Percentiles rank a stretch among this genome's conserved stretches.
Conservation (phyloP, 257 asterid genomes). For the Thymus quinquecostatus region DNA sequence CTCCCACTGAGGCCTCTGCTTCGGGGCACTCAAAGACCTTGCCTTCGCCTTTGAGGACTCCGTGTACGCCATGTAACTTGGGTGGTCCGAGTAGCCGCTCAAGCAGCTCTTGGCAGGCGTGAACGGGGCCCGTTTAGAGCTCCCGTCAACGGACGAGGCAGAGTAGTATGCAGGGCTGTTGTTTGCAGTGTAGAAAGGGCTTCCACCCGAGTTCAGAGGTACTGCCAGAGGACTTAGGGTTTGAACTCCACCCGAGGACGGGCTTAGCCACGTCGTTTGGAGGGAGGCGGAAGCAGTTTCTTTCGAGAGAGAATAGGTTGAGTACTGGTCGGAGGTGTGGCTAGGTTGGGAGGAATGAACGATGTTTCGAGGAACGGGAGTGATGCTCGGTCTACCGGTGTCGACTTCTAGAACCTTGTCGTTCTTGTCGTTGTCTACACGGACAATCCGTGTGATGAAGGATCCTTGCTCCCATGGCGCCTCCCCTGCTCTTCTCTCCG, state of each 20-base stretch:
- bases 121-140: conserved; percentile 43
- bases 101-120: conserved; percentile 70
- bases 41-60: conserved; percentile 81
- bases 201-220: conserved; percentile 32
- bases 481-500: conserved; percentile 24
- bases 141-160: conserved; percentile 44
- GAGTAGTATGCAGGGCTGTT: conserved; percentile 62
- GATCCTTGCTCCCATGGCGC: conserved; percentile 36
- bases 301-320: conserved; percentile 9
- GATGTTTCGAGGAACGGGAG: conserved; percentile 34
- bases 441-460: conserved; percentile 24
- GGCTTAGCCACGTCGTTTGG: conserved; percentile 39
- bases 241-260: conserved; percentile 52
- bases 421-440: conserved; percentile 36
- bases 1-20: conserved; percentile 68
- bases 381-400: conserved; percentile 36
- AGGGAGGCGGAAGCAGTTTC: conserved; percentile 38
- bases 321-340: conserved; percentile 50
- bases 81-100: conserved; percentile 60
- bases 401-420: conserved; percentile 67
- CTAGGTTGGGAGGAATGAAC: conserved; percentile 60
- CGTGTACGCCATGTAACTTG: conserved; percentile 82
- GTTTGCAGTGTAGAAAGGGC: conserved; percentile 52
- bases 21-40: conserved; percentile 84
- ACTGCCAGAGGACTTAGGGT: conserved; percentile 42